Percentiles rank a stretch among this genome's conserved stretches.
Conservation (phyloP, 169 alveolate species). For the Plasmodium fragile region DNA sequence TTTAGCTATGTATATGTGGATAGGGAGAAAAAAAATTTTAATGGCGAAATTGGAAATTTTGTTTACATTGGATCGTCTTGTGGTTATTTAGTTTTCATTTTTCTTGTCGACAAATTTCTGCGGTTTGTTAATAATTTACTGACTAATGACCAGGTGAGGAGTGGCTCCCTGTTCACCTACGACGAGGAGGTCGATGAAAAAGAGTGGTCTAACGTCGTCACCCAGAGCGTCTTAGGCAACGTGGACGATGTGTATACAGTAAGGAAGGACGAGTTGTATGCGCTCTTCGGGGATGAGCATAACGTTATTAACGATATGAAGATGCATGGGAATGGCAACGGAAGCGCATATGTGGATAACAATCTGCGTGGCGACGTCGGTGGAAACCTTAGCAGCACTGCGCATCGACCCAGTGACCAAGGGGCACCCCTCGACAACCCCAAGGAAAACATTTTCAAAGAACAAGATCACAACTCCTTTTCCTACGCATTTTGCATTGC, state of each 20-base stretch:
- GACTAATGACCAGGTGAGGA: conserved; percentile 28
- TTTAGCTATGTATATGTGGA: conserved; percentile 44
- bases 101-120: conserved; percentile 46
- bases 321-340: not conserved
- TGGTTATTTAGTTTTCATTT: conserved; percentile 52
- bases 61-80: conserved; percentile 60
- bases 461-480: conserved; percentile 29
- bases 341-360: not conserved
- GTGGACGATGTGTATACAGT: conserved; percentile 61
- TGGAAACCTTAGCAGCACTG: not conserved
- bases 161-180: conserved; percentile 37
- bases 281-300: conserved; percentile 26
- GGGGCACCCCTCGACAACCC: not conserved
- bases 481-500: conserved; percentile 61
- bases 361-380: not conserved
- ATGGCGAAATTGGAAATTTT: conserved; percentile 48
- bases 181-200: not conserved
- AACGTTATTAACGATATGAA: not conserved
- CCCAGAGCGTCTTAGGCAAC: conserved; percentile 28
- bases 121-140: conserved; percentile 21
- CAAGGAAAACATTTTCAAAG: conserved; percentile 57
- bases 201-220: not conserved
- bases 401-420: not conserved
- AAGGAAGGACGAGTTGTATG: conserved; percentile 27
- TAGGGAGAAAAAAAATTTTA: conserved; percentile 39